Conservation (phyloP, 2,329 filamentous ascomycete genomes). For the Calonectria pseudoreteaudii region DNA sequence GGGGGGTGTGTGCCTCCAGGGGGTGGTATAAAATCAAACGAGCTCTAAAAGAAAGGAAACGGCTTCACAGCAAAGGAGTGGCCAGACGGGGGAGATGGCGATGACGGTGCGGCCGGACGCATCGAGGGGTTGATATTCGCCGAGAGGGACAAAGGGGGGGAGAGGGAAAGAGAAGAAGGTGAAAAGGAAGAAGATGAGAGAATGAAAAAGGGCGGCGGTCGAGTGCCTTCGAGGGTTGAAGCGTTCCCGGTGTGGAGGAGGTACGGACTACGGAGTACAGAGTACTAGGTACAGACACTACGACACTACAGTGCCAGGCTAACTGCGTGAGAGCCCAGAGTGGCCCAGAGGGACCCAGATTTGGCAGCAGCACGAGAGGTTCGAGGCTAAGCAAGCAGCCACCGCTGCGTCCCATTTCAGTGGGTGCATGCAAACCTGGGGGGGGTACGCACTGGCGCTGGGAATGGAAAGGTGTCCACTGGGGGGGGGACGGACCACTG, state of each 20-base stretch:
- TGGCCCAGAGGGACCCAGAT: conserved; percentile 4
- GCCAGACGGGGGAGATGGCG: conserved; percentile 35
- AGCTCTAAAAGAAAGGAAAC: conserved; percentile 38
- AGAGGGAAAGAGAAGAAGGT: neutral
- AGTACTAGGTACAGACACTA: neutral
- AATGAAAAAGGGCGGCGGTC: conserved; percentile 18
- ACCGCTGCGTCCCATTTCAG: conserved; percentile 14
- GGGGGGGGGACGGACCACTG: conserved; percentile 8
- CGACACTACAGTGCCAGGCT: neutral
- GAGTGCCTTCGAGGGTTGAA: conserved; percentile 14
- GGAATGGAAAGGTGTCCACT: conserved; percentile 25
- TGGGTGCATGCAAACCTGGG: neutral
- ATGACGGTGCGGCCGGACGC: conserved; percentile 45
- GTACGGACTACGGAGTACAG: conserved; percentile 8
- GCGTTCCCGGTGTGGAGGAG: conserved; percentile 16
- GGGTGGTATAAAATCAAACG: conserved; percentile 25
- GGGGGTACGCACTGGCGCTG: neutral
- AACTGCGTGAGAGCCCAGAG: conserved; percentile 4
- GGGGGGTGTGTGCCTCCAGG: conserved; percentile 40
- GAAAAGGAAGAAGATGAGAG: conserved; percentile 1
- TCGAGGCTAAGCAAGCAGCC: conserved; percentile 23
- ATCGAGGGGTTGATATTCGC: conserved; percentile 43
- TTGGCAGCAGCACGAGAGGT: conserved; percentile 12
- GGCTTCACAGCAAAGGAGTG: conserved; percentile 45
- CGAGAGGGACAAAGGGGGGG: conserved; percentile 22